Evolutionary conservation across 768 basidiomycete genomes (phyloP).

Genomic region (Amanita inopinata): DNA sequence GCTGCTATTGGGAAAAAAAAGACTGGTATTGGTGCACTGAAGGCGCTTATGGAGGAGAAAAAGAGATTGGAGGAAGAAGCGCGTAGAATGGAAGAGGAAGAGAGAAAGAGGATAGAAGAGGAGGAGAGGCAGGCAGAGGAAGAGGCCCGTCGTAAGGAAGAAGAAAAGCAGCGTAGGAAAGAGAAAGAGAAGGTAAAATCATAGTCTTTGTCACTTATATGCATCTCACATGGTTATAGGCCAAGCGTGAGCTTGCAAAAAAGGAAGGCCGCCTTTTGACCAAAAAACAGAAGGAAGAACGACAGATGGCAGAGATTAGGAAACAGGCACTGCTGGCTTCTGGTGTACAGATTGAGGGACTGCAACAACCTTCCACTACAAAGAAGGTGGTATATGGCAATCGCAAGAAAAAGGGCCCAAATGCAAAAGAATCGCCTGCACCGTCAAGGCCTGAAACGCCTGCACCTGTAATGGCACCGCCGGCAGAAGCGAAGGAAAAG

Average conservation of each 20-base stretch:
- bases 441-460: conserved; percentile 46
- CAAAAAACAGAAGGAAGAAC: conserved; percentile 96
- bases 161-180: conserved; percentile 75
- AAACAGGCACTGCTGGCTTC: conserved; percentile 85
- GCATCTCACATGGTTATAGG: conserved; percentile 32
- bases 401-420: conserved; percentile 67
- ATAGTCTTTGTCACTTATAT: conserved; percentile 4
- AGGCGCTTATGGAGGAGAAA: conserved; percentile 89
- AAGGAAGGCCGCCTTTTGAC: conserved; percentile 92
- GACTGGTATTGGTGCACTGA: conserved; percentile 72
- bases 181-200: conserved; percentile 75
- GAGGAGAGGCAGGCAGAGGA: conserved; percentile 75
- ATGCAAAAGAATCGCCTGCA: conserved; percentile 40
- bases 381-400: conserved; percentile 80
- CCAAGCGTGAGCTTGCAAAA: conserved; percentile 81
- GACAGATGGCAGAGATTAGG: conserved; percentile 81
- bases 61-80: conserved; percentile 83
- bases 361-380: conserved; percentile 44
- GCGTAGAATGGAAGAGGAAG: conserved; percentile 60
- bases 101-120: conserved; percentile 74
- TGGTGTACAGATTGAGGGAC: conserved; percentile 83
- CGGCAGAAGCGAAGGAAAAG: conserved; percentile 20
- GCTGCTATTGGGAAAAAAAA: conserved; percentile 56
- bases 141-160: conserved; percentile 67
- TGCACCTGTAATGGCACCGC: conserved; percentile 25